phyloP scores from a whole-genome alignment of 345 rosid genomes.

The Eucalyptus leucophloia region DNA sequence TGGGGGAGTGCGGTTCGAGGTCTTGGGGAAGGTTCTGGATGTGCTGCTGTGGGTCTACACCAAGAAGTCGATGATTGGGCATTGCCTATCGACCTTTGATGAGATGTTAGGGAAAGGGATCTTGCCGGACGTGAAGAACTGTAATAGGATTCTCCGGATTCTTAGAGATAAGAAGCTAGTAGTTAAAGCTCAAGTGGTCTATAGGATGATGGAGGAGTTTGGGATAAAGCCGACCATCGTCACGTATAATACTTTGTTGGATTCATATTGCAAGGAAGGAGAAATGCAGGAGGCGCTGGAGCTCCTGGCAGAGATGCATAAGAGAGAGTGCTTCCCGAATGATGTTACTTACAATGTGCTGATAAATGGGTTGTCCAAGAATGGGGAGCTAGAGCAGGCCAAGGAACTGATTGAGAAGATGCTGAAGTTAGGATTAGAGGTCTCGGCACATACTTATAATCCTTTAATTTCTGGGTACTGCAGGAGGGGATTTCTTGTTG shows the following conservation, averaged over 20 bases:
- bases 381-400: conserved; percentile 39
- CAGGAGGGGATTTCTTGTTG: conserved; percentile 32
- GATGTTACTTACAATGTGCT: conserved; percentile 51
- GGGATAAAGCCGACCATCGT: conserved; percentile 41
- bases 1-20: conserved; percentile 2
- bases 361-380: conserved; percentile 46
- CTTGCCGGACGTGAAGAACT: conserved; percentile 49
- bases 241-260: conserved; percentile 53
- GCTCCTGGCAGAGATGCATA: conserved; percentile 38
- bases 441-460: conserved; percentile 38
- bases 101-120: conserved; percentile 44
- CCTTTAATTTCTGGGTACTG: conserved; percentile 49
- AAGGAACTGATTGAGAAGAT: conserved; percentile 32
- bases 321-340: conserved; percentile 10
- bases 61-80: conserved; percentile 35
- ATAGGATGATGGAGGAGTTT: conserved; percentile 28
- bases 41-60: conserved; percentile 43
- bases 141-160: conserved; percentile 50
- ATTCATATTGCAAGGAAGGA: conserved; percentile 47
- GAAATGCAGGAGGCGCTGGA: conserved; percentile 27
- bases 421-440: conserved; percentile 31
- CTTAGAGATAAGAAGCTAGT: conserved; percentile 32
- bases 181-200: conserved; percentile 19
- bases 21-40: conserved; percentile 34
- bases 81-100: conserved; percentile 32